Evolutionary conservation across 805 yeast species (phyloP).

Genomic region (Cyberlindnera euphorbiiphila): DNA sequence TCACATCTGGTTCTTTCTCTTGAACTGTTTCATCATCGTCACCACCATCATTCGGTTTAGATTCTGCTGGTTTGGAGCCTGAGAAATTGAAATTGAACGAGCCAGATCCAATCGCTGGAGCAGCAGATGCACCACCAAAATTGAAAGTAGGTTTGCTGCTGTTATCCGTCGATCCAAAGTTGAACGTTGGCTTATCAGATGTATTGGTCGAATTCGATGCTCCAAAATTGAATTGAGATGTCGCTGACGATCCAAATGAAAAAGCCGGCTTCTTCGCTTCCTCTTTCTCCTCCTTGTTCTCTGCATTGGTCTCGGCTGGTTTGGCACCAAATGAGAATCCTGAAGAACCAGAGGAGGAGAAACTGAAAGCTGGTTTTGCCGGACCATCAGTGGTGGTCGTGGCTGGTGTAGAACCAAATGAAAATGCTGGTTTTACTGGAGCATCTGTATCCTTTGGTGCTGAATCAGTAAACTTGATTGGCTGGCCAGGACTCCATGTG

Average conservation of each 20-base stretch:
- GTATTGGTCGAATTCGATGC: slow-evolving; percentile 14
- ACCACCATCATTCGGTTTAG: slow-evolving; percentile 19
- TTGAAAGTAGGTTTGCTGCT: slow-evolving; percentile 25
- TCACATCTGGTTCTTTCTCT: slow-evolving; percentile 45
- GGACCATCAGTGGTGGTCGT: slow-evolving; percentile 1
- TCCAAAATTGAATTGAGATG: slow-evolving; percentile 31
- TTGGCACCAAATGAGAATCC: slow-evolving; percentile 4
- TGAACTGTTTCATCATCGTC: slow-evolving; percentile 35
- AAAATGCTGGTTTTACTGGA: slow-evolving; percentile 6
- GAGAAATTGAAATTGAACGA: slow-evolving; percentile 20
- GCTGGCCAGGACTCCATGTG: slow-evolving; percentile 26
- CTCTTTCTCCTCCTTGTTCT: background rate
- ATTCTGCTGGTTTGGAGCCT: slow-evolving; percentile 18
- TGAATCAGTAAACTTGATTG: slow-evolving; percentile 13
- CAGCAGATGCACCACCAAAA: slow-evolving; percentile 23
- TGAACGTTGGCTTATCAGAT: slow-evolving; percentile 8
- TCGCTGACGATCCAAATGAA: slow-evolving; percentile 13
- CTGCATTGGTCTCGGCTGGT: slow-evolving; percentile 3
- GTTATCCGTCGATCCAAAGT: slow-evolving; percentile 13
- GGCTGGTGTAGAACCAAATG: slow-evolving; percentile 4
- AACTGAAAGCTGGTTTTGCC: slow-evolving; percentile 23
- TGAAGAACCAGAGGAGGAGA: slow-evolving; percentile 21
- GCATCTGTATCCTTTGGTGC: slow-evolving; percentile 18
- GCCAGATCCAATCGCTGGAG: slow-evolving; percentile 11
- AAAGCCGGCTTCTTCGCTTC: slow-evolving; percentile 10